Percentiles rank a stretch among this genome's conserved stretches.
phyloP scores from a whole-genome alignment of 495 filamentous ascomycete genomes.

The Cercophora newfieldiana region DNA sequence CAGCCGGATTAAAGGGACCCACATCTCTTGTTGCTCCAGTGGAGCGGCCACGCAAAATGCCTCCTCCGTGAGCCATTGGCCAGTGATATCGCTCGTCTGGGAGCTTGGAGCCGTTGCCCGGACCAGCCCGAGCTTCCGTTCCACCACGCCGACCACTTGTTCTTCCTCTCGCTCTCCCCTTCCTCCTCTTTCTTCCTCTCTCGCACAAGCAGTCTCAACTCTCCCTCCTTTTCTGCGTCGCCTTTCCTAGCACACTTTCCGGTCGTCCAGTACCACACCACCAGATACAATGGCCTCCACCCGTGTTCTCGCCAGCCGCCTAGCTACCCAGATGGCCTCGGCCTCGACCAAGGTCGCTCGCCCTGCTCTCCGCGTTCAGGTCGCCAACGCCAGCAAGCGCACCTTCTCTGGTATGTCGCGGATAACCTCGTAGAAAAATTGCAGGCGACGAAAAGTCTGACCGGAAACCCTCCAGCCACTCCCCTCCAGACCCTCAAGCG shows the following conservation, averaged over 20 bases:
- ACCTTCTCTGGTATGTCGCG: conserved; percentile 57
- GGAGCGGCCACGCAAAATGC: conserved; percentile 32
- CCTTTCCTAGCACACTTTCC: conserved; percentile 34
- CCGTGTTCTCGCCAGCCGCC: conserved; percentile 68
- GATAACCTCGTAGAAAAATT: conserved; percentile 19
- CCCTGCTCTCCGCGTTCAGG: conserved; percentile 62
- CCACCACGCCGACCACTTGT: conserved; percentile 36
- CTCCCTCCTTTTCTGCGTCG: conserved; percentile 34
- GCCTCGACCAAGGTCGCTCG: conserved; percentile 62
- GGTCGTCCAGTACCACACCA: conserved; percentile 39
- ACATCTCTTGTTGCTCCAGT: conserved; percentile 24
- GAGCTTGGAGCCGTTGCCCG: conserved; percentile 37
- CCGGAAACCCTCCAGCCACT: conserved; percentile 30
- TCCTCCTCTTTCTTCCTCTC: conserved; percentile 42
- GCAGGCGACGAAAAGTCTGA: conserved; percentile 4
- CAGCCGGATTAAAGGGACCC: conserved; percentile 11
- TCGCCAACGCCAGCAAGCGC: conserved; percentile 65
- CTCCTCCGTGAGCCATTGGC: conserved; percentile 31
- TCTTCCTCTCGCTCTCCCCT: conserved; percentile 35
- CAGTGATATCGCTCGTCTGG: conserved; percentile 29
- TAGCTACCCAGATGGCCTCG: conserved; percentile 66
- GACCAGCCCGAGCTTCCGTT: conserved; percentile 40
- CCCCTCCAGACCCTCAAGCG: conserved; percentile 66
- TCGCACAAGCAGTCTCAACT: conserved; percentile 41
- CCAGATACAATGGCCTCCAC: conserved; percentile 70